A percentile compares a stretch with the other conserved stretches of the same genome.
phyloP scores from a whole-genome alignment of 306 rosid genomes.

The Rubus idaeus region DNA sequence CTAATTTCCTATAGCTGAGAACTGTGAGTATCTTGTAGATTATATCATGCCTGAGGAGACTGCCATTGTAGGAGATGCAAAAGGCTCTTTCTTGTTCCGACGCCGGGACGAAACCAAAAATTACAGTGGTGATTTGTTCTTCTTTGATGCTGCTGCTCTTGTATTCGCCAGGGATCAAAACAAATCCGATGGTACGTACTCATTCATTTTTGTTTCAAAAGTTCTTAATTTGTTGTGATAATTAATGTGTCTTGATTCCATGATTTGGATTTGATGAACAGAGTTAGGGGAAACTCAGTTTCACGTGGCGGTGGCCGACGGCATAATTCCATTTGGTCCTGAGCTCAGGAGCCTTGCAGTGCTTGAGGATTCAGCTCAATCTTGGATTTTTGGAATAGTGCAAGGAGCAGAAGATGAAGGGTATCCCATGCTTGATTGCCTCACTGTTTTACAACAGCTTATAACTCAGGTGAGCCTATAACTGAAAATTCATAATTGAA shows the following conservation, averaged over 20 bases:
- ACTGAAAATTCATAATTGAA: neutral
- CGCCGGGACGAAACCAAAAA: slow-evolving; percentile 27
- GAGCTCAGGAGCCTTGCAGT: neutral
- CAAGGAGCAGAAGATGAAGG: slow-evolving; percentile 4
- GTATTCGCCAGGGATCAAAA: slow-evolving; percentile 55
- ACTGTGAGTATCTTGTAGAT: slow-evolving; percentile 36
- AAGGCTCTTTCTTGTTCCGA: slow-evolving; percentile 40
- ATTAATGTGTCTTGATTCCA: neutral
- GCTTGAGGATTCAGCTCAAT: neutral
- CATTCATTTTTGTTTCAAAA: neutral
- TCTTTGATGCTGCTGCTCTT: slow-evolving; percentile 52
- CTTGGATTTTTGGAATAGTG: slow-evolving; percentile 11
- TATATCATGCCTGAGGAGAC: slow-evolving; percentile 59
- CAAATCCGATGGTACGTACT: slow-evolving; percentile 39
- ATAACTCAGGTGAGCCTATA: slow-evolving; percentile 7
- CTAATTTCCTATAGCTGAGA: neutral
- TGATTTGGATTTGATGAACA: slow-evolving; percentile 5
- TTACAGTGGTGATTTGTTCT: neutral
- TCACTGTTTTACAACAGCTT: neutral
- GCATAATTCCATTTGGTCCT: slow-evolving; percentile 27
- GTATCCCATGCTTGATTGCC: slow-evolving; percentile 18
- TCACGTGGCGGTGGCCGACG: slow-evolving; percentile 23
- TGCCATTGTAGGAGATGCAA: slow-evolving; percentile 59
- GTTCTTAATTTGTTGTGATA: neutral
- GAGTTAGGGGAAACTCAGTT: slow-evolving; percentile 18